These are phyloP conservation scores for Pythium apleroticum DNA, from an alignment of 352 stramenopile species.

Conservation along the genomic window DNA sequence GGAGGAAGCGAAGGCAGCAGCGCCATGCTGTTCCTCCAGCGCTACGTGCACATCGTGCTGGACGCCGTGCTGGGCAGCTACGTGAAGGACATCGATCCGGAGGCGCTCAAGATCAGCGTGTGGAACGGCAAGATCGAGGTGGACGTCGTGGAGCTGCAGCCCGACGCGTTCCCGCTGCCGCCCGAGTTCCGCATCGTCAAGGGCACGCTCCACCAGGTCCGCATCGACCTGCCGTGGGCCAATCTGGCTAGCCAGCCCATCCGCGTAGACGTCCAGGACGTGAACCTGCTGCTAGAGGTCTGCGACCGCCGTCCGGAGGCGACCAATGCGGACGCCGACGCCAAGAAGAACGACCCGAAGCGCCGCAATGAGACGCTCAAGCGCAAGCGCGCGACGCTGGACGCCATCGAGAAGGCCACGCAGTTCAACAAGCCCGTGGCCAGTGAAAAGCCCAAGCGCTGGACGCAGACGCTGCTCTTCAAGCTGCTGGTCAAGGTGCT, in stretches of 20 bases:
- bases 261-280: constrained; percentile 71
- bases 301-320: constrained; percentile 26
- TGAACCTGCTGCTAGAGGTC: constrained; percentile 70
- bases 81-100: constrained; percentile 87
- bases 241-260: constrained; percentile 76
- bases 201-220: constrained; percentile 70
- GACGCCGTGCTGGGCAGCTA: constrained; percentile 82
- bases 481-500: constrained; percentile 80
- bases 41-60: constrained; percentile 83
- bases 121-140: constrained; percentile 87
- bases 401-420: constrained; percentile 75
- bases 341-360: constrained; percentile 23
- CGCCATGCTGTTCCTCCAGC: constrained; percentile 70
- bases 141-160: constrained; percentile 75
- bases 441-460: constrained; percentile 24
- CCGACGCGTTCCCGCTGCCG: constrained; percentile 68
- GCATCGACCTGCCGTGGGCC: constrained; percentile 74
- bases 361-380: constrained; percentile 43
- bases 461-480: constrained; percentile 77
- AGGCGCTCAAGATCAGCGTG: constrained; percentile 80
- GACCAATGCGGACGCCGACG: not conserved
- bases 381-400: constrained; percentile 73
- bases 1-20: not conserved
- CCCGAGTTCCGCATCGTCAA: constrained; percentile 69
- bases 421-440: constrained; percentile 46